These are phyloP conservation scores for Nothophoma quercina DNA, from an alignment of 2,329 filamentous ascomycete genomes.

Conservation along the genomic window DNA sequence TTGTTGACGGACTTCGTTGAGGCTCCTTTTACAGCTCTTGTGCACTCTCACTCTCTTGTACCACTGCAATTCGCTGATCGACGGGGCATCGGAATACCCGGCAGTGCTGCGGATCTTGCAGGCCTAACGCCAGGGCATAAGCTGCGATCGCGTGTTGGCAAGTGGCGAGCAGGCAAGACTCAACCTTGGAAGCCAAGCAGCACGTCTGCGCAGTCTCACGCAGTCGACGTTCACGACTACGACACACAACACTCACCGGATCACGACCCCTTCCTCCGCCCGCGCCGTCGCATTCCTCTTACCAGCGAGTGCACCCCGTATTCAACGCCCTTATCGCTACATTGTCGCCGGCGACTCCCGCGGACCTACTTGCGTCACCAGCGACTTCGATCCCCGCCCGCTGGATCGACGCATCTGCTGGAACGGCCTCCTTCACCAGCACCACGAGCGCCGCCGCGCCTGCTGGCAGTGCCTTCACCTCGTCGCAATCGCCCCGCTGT, in stretches of 20 bases:
- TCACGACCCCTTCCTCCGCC: slow-evolving; percentile 13
- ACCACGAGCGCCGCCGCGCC: slow-evolving; percentile 34
- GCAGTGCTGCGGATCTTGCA: slow-evolving; percentile 21
- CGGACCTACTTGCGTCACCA: slow-evolving; percentile 28
- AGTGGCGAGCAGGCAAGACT: slow-evolving; percentile 29
- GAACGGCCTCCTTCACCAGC: slow-evolving; percentile 13
- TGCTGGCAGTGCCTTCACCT: slow-evolving; percentile 20
- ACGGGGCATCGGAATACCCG: slow-evolving; percentile 22
- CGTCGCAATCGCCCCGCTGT: slow-evolving; percentile 2
- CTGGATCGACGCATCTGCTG: slow-evolving; percentile 20
- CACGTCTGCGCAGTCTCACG: slow-evolving; percentile 32
- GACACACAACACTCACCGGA: slow-evolving; percentile 18
- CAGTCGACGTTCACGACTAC: slow-evolving; percentile 18
- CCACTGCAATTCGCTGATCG: slow-evolving; percentile 9
- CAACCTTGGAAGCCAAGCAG: slow-evolving; percentile 25
- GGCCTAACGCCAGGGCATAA: slow-evolving; percentile 5
- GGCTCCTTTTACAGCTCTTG: background rate
- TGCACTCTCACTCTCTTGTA: slow-evolving; percentile 1
- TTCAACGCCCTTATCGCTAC: slow-evolving; percentile 16
- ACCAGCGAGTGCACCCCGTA: background rate
- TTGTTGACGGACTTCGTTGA: slow-evolving; percentile 10
- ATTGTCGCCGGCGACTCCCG: slow-evolving; percentile 22
- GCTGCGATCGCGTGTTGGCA: slow-evolving; percentile 24
- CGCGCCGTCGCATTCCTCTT: slow-evolving; percentile 19
- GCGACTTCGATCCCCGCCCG: slow-evolving; percentile 27